Conservation (phyloP, 179 eudicot genomes). For the Pouteria campechiana region DNA sequence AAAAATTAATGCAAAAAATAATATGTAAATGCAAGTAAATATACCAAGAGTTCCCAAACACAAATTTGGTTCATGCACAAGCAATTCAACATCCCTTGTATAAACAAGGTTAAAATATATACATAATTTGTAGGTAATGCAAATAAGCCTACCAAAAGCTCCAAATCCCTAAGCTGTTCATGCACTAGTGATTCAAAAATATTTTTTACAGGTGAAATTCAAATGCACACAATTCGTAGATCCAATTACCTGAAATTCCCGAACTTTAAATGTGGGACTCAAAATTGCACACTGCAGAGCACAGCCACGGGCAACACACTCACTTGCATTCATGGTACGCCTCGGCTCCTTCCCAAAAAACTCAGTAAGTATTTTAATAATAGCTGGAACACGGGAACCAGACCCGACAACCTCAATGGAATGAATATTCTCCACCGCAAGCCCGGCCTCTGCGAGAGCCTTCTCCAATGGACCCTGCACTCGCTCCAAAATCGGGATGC, state of each 20-base stretch:
- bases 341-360: constrained; percentile 91
- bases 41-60: too few species aligned
- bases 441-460: constrained; percentile 74
- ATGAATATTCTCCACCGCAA: constrained; percentile 51
- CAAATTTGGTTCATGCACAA: too few species aligned
- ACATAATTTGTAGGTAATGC: too few species aligned
- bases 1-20: too few species aligned
- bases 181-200: too few species aligned
- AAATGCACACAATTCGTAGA: too few species aligned
- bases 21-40: too few species aligned
- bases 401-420: constrained; percentile 89
- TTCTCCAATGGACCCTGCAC: constrained; percentile 80
- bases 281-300: constrained; percentile 86
- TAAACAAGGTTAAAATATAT: too few species aligned
- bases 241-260: constrained; percentile 87
- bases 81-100: too few species aligned
- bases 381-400: constrained; percentile 79
- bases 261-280: constrained; percentile 82
- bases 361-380: constrained; percentile 69
- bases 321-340: constrained; percentile 95
- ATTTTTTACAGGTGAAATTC: too few species aligned
- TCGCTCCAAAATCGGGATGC: constrained; percentile 74
- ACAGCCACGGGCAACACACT: constrained; percentile 89
- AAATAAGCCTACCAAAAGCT: too few species aligned
- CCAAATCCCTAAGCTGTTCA: too few species aligned